phyloP scores from a whole-genome alignment of 1,139 yeast species.

The Yarrowia galli region DNA sequence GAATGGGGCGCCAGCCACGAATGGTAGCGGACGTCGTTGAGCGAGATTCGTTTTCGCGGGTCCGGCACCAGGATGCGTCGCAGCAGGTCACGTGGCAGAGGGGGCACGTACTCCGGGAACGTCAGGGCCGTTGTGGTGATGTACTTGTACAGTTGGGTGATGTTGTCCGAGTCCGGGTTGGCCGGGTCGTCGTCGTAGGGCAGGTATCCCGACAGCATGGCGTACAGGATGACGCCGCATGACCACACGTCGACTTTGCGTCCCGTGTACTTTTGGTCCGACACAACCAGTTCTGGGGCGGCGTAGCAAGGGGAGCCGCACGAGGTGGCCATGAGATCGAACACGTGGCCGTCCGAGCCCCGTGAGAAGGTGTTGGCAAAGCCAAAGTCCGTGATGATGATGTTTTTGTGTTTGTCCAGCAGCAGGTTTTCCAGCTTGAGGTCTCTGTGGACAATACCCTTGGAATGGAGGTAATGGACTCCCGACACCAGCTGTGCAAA shows the following conservation, averaged over 20 bases:
- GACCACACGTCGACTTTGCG: slow-evolving; percentile 97
- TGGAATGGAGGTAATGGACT: slow-evolving; percentile 86
- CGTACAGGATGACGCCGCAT: slow-evolving; percentile 91
- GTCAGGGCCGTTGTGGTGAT: slow-evolving; percentile 91
- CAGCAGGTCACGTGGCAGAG: slow-evolving; percentile 88
- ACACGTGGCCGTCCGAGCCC: slow-evolving; percentile 47
- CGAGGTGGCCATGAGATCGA: slow-evolving; percentile 88
- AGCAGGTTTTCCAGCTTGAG: slow-evolving; percentile 73
- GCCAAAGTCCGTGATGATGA: slow-evolving; percentile 83
- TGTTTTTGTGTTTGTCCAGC: slow-evolving; percentile 79
- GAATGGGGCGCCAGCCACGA: slow-evolving; percentile 87
- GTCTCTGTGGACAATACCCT: slow-evolving; percentile 84
- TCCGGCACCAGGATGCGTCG: slow-evolving; percentile 85
- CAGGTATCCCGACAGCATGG: slow-evolving; percentile 95
- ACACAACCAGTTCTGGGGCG: slow-evolving; percentile 94
- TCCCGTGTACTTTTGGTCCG: slow-evolving; percentile 89
- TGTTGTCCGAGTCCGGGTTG: slow-evolving; percentile 95
- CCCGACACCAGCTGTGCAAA: slow-evolving; percentile 95
- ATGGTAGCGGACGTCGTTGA: slow-evolving; percentile 77
- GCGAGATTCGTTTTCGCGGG: slow-evolving; percentile 76
- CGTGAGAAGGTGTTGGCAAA: slow-evolving; percentile 85
- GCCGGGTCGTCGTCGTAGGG: slow-evolving; percentile 98
- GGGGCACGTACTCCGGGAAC: slow-evolving; percentile 92
- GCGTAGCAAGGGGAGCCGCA: slow-evolving; percentile 99
- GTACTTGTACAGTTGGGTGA: slow-evolving; percentile 87